Base-by-base conservation (phyloP, 2,329 filamentous ascomycete genomes). In the Penicillium sp. region DNA sequence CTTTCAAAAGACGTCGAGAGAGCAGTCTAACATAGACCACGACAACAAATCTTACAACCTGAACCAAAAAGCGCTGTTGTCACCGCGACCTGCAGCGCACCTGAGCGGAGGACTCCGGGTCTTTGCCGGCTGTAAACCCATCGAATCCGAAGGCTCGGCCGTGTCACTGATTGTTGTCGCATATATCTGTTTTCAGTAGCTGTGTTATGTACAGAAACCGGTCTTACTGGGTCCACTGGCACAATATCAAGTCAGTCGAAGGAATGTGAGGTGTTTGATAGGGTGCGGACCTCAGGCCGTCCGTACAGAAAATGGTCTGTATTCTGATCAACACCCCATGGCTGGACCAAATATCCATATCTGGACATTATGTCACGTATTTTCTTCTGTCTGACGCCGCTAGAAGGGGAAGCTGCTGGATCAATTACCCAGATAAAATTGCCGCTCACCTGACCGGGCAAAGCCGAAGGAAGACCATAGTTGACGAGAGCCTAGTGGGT, bases 371-470 rank as follows among this genome's bases (percentile, higher is more conserved):
- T 6, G 14, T n/a, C 19, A 5, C 38, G 14, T 6, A n/a, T 22
- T 22, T 6, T 10, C 2, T 42, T 22, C n/a, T 11, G 16, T 7
- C 19, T 3, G n/a, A 19, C 19, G n/a, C 40, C 19, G 8, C 40
- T 3, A 42, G n/a, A 42, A 42, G 6, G n/a, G 16, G 11, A 22
- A 19, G 38, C 8, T 3, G 13, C 16, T 16, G 13, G 13, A 38
- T 38, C 35, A n/a, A n/a, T 4, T 6, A 40, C 19, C 38, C 3
- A 14, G 42, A 26, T 13, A 11, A 26, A 30, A 16, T 0, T 2
- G n/a, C 48, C 48, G 48, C 48, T 51, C 48, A 51, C 48, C 30
- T 51, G 48, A 51, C 48, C 48, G 48, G 48, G 3, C 28, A 35
- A 51, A 7, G 30, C 48, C 48, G 48, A 35, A 19, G 48, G 30